Percentiles rank a stretch among this genome's conserved stretches.
Evolutionary conservation across 306 rosid genomes (phyloP).

Genomic region (Trichosanthes truncata): DNA sequence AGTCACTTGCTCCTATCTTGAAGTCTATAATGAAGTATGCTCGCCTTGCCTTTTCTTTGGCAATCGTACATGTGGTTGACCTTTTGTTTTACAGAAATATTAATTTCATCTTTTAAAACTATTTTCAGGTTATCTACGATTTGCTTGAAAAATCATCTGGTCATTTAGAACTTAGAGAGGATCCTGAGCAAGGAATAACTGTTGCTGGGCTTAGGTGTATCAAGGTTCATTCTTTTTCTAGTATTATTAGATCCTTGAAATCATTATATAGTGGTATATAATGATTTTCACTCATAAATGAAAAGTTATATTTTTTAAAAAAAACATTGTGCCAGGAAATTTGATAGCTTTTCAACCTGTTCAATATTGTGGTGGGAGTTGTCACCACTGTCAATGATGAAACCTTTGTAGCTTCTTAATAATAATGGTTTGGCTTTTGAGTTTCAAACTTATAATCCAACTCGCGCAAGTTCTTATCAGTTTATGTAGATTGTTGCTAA

Average conservation of each 20-base stretch:
- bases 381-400: neutral
- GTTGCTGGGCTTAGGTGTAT: slow-evolving; percentile 52
- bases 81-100: neutral
- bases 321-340: neutral
- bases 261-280: neutral
- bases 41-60: neutral
- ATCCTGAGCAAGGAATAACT: slow-evolving; percentile 48
- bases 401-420: neutral
- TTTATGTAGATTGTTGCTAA: neutral
- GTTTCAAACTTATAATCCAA: neutral
- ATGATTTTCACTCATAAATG: neutral
- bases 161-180: slow-evolving; percentile 63
- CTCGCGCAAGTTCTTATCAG: neutral
- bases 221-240: slow-evolving; percentile 29
- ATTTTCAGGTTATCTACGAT: slow-evolving; percentile 48
- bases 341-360: neutral
- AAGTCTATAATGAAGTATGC: slow-evolving; percentile 53
- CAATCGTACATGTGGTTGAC: neutral
- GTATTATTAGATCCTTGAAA: neutral
- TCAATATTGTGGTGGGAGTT: neutral
- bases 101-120: neutral
- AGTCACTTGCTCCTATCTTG: slow-evolving; percentile 58
- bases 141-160: slow-evolving; percentile 57
- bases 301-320: neutral
- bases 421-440: neutral